Conservation (phyloP, 805 yeast species). For the Candida fluviatilis region DNA sequence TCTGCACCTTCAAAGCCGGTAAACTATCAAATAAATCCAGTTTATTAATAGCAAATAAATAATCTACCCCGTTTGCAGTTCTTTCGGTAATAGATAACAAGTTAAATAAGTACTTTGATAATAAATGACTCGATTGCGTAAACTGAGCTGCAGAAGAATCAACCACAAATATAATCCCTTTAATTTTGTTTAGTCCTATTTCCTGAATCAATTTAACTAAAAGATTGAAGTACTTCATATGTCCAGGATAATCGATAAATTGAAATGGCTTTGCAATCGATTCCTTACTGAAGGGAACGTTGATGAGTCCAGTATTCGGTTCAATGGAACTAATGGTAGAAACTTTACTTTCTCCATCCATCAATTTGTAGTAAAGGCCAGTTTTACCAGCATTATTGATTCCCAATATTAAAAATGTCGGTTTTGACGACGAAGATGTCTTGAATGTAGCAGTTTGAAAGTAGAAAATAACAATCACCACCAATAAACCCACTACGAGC, state of each 20-base stretch:
- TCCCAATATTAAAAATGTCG: conserved; percentile 63
- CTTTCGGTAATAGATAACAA: conserved; percentile 61
- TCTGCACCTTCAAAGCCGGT: conserved; percentile 58
- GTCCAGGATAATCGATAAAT: conserved; percentile 87
- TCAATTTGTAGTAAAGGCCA: conserved; percentile 39
- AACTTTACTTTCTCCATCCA: conserved; percentile 8
- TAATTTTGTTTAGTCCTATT: conserved; percentile 37
- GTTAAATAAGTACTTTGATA: conserved; percentile 56
- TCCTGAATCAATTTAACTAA: conserved; percentile 45
- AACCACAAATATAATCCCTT: conserved; percentile 72
- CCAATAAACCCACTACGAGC: conserved; percentile 22
- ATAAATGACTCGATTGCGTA: conserved; percentile 42
- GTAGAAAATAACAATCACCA: conserved; percentile 20
- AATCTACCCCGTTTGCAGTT: conserved; percentile 65
- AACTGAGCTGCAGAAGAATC: conserved; percentile 54
- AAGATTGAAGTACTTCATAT: conserved; percentile 62
- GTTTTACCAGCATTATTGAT: conserved; percentile 68
- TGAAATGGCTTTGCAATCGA: conserved; percentile 37
- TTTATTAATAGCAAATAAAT: conserved; percentile 79
- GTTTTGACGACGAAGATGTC: conserved; percentile 20
- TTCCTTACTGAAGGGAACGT: conserved; percentile 33
- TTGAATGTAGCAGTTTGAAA: conserved; percentile 18
- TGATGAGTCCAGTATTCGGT: conserved; percentile 24
- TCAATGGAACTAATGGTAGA: conserved; percentile 38
- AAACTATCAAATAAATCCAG: conserved; percentile 80